Evolutionary conservation across 805 yeast species (phyloP).

Genomic region (Starmera dryadoides): DNA sequence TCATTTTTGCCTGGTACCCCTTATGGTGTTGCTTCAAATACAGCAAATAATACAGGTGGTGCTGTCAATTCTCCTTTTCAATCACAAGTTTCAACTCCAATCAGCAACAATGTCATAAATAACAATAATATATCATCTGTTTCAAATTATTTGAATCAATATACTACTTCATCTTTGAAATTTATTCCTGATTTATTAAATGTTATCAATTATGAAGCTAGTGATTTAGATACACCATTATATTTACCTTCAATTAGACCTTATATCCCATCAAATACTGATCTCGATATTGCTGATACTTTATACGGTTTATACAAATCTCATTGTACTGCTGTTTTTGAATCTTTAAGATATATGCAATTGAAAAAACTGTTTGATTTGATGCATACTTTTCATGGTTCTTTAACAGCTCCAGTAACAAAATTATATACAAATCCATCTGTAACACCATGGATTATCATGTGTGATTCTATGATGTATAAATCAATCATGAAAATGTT

Average conservation of each 20-base stretch:
- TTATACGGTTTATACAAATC: conserved; percentile 54
- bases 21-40: conserved; percentile 16
- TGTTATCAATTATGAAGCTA: conserved; percentile 9
- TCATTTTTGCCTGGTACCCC: conserved; percentile 22
- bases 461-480: conserved; percentile 63
- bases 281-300: conserved; percentile 53
- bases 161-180: conserved; percentile 7
- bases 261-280: conserved; percentile 37
- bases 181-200: conserved; percentile 16
- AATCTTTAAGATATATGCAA: conserved; percentile 61
- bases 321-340: conserved; percentile 59
- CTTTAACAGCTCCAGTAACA: conserved; percentile 57
- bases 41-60: not conserved
- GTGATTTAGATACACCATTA: conserved; percentile 18
- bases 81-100: conserved; percentile 20
- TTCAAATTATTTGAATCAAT: not conserved
- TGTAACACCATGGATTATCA: conserved; percentile 53
- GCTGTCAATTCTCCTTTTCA: conserved; percentile 14
- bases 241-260: conserved; percentile 30
- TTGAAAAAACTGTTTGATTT: conserved; percentile 50
- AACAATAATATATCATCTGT: not conserved
- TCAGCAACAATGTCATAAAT: too few relatives aligned
- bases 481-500: conserved; percentile 47
- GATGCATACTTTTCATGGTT: conserved; percentile 43
- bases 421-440: conserved; percentile 45